Base-by-base conservation (phyloP, 306 rosid genomes). In the Lupinus albus region DNA sequence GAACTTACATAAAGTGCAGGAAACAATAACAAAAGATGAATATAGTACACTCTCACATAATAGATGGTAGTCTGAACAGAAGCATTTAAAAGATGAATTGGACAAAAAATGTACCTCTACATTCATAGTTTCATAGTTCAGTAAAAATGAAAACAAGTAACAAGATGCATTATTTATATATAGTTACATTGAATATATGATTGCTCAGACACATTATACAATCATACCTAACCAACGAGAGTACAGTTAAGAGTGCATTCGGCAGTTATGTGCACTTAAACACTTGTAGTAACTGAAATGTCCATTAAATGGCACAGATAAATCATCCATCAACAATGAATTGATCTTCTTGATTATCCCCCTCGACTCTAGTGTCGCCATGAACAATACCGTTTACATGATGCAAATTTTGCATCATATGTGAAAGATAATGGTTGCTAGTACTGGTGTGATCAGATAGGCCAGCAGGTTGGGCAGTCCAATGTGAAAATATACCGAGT, bases 351-450 rank as follows among this genome's bases (percentile, higher is more conserved):
- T 93, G 97, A 86, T 88, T 89, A 62, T 93, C 98, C 54, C 89
- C 94, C 8, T 89, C 97, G 65, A 87, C 97, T 86, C 96, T 83
- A 14, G 97, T 39, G 79, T 84, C 98, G 1, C 79, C 88, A 33
- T 89, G 93, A 76, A 86, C 96, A 69, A 89, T 83, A 16, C 90
- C 86, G 39, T 84, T 89, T 58, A 92, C 98, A 75, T 92, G 96
- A 76, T 92, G 95, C 86, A 92, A 73, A 77, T 80, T 92, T 81
- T 92, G 98, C 95, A 89, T 93, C 96, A 93, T 86, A 35, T 93
- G 97, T 49, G 97, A 88, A 67, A 93, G 79, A 70, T 89, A 93
- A 79, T 93, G 97, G 76, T 85, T 93, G 78, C 87, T 89, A 51
- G 98, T 86, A 77, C 89, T 82, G 2, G 91, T 80, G 73, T 93